Percentiles rank a stretch among this genome's conserved stretches.
These are phyloP conservation scores for Cutaneotrichosporon spelunceum DNA, from an alignment of 1,284 basidiomycete species.

Conservation along the genomic window DNA sequence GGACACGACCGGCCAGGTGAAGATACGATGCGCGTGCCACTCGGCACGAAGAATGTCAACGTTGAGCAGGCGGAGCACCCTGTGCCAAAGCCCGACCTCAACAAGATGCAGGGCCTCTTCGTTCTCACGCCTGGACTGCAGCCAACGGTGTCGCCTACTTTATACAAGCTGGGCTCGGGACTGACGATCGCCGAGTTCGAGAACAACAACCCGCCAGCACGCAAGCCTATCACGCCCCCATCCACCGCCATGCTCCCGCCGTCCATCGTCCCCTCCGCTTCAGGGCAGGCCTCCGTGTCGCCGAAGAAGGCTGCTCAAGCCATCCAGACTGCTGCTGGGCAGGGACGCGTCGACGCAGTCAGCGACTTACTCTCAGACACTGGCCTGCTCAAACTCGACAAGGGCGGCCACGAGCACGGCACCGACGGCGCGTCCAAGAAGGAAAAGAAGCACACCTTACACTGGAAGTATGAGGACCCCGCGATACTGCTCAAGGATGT, in stretches of 20 bases:
- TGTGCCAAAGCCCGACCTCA: constrained; percentile 29
- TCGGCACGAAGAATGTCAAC: constrained; percentile 13
- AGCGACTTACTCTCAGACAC: constrained; percentile 29
- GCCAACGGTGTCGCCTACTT: constrained; percentile 40
- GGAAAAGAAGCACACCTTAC: constrained; percentile 46
- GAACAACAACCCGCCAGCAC: constrained; percentile 1
- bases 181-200: constrained; percentile 36
- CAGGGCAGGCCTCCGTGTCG: constrained; percentile 13
- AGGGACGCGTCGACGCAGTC: constrained; percentile 31
- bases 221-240: background rate
- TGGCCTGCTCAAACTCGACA: constrained; percentile 44
- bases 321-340: constrained; percentile 33
- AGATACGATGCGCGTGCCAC: constrained; percentile 37
- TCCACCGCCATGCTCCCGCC: background rate
- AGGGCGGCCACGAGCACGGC: constrained; percentile 34
- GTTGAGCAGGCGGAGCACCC: constrained; percentile 8
- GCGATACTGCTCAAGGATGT: constrained; percentile 48
- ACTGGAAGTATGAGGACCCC: constrained; percentile 53
- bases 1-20: constrained; percentile 37
- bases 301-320: constrained; percentile 34
- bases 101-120: constrained; percentile 41
- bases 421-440: constrained; percentile 35
- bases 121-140: constrained; percentile 39
- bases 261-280: background rate
- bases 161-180: constrained; percentile 39